A percentile compares a stretch with the other conserved stretches of the same genome.
phyloP scores from a whole-genome alignment of 2,329 filamentous ascomycete species.

The Pseudovirgaria hyperparasitica region DNA sequence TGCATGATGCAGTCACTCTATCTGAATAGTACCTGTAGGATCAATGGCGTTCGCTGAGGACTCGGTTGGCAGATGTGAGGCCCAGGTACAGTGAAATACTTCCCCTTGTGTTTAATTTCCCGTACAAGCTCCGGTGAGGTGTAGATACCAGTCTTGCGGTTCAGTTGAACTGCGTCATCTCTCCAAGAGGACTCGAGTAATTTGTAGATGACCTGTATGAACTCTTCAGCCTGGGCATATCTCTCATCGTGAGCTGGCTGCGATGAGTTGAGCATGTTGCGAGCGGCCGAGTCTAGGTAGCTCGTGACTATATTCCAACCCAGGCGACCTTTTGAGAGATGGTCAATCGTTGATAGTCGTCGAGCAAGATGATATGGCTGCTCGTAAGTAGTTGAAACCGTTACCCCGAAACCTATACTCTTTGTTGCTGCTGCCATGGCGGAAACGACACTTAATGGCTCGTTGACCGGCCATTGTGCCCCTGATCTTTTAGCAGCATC shows the following conservation, averaged over 20 bases:
- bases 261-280: conserved; percentile 42
- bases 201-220: conserved; percentile 49
- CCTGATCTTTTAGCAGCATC: conserved; percentile 48
- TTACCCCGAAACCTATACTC: conserved; percentile 57
- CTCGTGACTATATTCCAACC: conserved; percentile 40
- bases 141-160: conserved; percentile 44
- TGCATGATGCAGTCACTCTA: no score
- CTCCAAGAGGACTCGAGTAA: conserved; percentile 49
- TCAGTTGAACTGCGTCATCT: conserved; percentile 47
- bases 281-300: conserved; percentile 53
- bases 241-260: conserved; percentile 50
- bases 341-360: conserved; percentile 53
- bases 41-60: conserved; percentile 51
- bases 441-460: conserved; percentile 49
- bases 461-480: conserved; percentile 60
- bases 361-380: conserved; percentile 55
- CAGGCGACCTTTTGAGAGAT: conserved; percentile 45
- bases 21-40: no score
- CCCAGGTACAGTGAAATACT: conserved; percentile 50
- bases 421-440: conserved; percentile 57
- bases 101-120: conserved; percentile 50
- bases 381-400: conserved; percentile 55
- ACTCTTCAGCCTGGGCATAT: conserved; percentile 52
- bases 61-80: conserved; percentile 54
- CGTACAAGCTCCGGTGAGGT: conserved; percentile 42